Base-by-base conservation (phyloP, 768 basidiomycete genomes). In the Hysterangium stoloniferum region DNA sequence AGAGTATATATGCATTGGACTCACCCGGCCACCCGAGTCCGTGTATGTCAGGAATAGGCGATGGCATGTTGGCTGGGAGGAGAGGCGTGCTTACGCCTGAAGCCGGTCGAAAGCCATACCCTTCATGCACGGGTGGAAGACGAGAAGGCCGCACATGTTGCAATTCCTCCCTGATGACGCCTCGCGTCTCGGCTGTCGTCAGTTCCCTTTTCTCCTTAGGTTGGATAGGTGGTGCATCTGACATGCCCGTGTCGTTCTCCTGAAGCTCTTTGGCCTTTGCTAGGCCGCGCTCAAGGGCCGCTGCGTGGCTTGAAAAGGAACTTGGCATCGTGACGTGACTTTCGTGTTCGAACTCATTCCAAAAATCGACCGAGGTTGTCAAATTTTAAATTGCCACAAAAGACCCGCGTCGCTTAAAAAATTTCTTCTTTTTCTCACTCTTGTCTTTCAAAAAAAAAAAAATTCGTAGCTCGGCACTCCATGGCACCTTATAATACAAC, bases 21-120 rank as follows among this genome's bases (percentile, higher is more conserved):
- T 56, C 58, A 86, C 91, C 91, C 65, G 93, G 93, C 92, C 93
- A 95, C 6, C 92, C 93, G 7, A 96, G 76, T 48, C 93, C 93
- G 60, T 91, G 77, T 44, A 77, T 69, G 63, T 79, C 78, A 50
- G 75, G 73, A 32, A 78, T 59, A 8, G 58, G 45, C 19, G 34
- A 44, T 44, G 25, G 22, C 25, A 42, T 43, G 12, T 38, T 50
- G 41, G 35, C 47, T 22, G 50, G 62, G 4, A 64, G 67, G 17
- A 73, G 68, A 40, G 85, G 88, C 8, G 83, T 86, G 36, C 77
- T 75, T 36, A 75, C 61, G 4, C 84, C 85, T 7, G 87, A 91
- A 29, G 76, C 66, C 13, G 77, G 69, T 9, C 86, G 78, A 66
- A 91, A 91, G 48, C 89, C 90, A 65, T 89, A 90, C 46, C 86